These are phyloP conservation scores for Pleoardoris graminearum DNA, from an alignment of 2,329 filamentous ascomycete species.

Conservation along the genomic window DNA sequence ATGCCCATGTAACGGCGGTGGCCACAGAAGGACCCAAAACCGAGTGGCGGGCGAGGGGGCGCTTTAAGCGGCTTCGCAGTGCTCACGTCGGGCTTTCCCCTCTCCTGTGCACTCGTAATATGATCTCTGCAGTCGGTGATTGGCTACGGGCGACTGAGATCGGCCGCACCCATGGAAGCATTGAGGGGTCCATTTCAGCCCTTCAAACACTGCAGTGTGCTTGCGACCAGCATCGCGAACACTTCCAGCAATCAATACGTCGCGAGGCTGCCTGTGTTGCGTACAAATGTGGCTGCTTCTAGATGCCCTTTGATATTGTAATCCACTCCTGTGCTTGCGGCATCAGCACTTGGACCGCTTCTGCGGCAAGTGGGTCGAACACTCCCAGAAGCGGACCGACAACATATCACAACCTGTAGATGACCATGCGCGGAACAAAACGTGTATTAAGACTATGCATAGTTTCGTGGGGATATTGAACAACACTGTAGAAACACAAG, in stretches of 20 bases:
- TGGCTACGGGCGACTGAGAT: conserved; percentile 19
- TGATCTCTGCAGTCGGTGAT: conserved; percentile 22
- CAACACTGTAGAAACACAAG: not conserved
- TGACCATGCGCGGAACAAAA: too few relatives aligned
- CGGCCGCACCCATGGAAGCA: conserved; percentile 14
- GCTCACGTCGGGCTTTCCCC: conserved; percentile 9
- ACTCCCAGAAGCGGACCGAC: not conserved
- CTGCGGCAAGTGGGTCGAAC: not conserved
- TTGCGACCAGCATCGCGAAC: not conserved
- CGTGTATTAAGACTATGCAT: not conserved
- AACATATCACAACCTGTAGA: not conserved
- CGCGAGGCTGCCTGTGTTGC: not conserved
- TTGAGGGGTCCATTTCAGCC: conserved; percentile 16
- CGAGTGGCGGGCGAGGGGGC: not conserved
- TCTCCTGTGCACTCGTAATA: conserved; percentile 11
- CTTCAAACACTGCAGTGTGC: not conserved
- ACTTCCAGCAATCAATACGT: too few relatives aligned
- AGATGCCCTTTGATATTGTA: conserved; percentile 2
- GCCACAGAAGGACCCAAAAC: not conserved
- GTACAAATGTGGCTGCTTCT: not conserved
- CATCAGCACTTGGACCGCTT: conserved; percentile 1
- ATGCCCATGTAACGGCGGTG: not conserved
- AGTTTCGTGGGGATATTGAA: not conserved
- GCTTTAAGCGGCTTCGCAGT: conserved; percentile 3
- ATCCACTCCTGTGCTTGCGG: conserved; percentile 1